Evolutionary conservation across 306 rosid species (phyloP), one percentile per base, ranked within the genome.

Genomic region (Clitoria ternatea): DNA sequence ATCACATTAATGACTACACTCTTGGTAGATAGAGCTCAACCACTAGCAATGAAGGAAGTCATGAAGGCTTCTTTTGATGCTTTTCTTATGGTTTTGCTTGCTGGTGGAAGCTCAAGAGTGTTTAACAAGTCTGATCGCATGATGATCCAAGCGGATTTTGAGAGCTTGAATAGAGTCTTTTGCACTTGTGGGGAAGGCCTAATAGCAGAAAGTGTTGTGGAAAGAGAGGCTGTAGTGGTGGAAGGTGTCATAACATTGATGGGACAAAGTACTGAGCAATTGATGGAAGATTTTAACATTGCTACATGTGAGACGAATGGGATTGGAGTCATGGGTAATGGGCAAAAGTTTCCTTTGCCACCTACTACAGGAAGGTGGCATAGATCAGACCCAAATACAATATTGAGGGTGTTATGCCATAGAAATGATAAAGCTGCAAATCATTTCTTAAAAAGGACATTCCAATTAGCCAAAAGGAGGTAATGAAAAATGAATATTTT

Each of bases 351-450:
- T 12, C 99, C 91, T 11, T 83, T 94, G 96, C 97, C 99, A 45
- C 96, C 99, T 6, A 86, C 97, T 6, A 89, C 97, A 26, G 97
- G 96, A 71, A 80, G 89, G 71, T 94, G 99, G 99, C 79, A 86
- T 26, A 75, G 90, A 68, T 77, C 95, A 15, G 97, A 94, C 12
- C 96, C 99, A 2, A 91, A 94, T 82, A 89, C 99, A 17, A 87
- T 94, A 66, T 61, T 94, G 72, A 88, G 99, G 63, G 96, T 94
- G 2, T 66, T 94, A 79, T 94, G 99, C 69, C 83, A 89, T 45
- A 82, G 97, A 76, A 89, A 89, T 75, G 99, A 91, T 36, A 74
- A 79, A 68, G 23, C 78, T 23, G 92, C 99, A 11, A 89, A 94
- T 45, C 62, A 48, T 22, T 94, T 94, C 92, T 85, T 94, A 37